phyloP scores from a whole-genome alignment of 139 green algal species.

The Desmodesmus armatus region DNA sequence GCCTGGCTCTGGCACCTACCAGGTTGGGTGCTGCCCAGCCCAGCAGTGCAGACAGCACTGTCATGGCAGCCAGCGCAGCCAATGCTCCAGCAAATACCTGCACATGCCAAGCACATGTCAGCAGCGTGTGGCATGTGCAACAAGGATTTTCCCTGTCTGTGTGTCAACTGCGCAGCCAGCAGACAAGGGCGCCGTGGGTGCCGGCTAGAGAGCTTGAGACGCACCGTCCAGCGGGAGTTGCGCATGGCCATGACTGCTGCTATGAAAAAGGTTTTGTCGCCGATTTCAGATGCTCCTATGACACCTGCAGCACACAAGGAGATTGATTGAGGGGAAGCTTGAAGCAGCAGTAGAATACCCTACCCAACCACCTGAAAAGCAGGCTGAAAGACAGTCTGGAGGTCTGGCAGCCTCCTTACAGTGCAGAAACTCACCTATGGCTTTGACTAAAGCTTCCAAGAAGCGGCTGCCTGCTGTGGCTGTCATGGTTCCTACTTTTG shows the following conservation, averaged over 20 bases:
- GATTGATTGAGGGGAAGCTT: no score
- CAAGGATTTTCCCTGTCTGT: background rate
- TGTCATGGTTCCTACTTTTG: no score
- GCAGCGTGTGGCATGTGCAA: background rate
- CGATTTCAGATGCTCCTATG: slow-evolving; percentile 83
- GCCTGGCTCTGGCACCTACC: slow-evolving; percentile 61
- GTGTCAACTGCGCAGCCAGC: background rate
- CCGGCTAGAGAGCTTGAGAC: background rate
- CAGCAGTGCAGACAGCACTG: slow-evolving; percentile 85
- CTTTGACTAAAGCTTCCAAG: no score
- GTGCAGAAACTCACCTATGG: no score
- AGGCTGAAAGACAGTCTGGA: no score
- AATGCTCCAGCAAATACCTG: slow-evolving; percentile 91
- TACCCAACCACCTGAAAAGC: no score
- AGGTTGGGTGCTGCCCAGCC: slow-evolving; percentile 90
- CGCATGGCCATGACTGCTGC: slow-evolving; percentile 91
- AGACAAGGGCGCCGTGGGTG: background rate
- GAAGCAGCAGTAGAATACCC: no score
- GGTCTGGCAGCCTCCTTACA: no score
- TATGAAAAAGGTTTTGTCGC: slow-evolving; percentile 99
- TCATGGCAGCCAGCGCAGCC: slow-evolving; percentile 92
- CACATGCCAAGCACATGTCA: background rate
- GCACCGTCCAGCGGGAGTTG: slow-evolving; percentile 72
- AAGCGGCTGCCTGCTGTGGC: no score
- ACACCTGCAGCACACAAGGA: no score